phyloP scores from a whole-genome alignment of 2,329 filamentous ascomycete genomes.

The Aspergillus brunneoviolaceus region DNA sequence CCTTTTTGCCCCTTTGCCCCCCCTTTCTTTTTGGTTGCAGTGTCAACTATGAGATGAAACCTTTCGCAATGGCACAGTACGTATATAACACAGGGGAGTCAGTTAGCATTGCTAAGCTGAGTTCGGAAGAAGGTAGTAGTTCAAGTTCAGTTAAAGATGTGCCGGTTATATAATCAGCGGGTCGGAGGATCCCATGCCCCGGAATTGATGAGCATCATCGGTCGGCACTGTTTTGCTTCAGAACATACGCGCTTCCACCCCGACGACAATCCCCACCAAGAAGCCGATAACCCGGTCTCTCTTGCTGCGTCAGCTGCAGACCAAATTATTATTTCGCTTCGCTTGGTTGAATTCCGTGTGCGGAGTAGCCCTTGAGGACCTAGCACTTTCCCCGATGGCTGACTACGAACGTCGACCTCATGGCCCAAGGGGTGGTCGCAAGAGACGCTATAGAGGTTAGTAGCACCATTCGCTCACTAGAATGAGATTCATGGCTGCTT shows the following conservation, averaged over 20 bases:
- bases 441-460: slow-evolving; percentile 76
- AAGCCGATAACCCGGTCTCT: slow-evolving; percentile 7
- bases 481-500: background rate
- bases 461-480: slow-evolving; percentile 2
- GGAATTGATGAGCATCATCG: slow-evolving; percentile 2
- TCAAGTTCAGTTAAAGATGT: background rate
- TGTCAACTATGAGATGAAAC: too few species aligned
- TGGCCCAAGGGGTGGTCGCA: slow-evolving; percentile 58
- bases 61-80: too few species aligned
- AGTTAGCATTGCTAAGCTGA: too few species aligned
- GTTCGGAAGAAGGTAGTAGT: too few species aligned
- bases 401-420: slow-evolving; percentile 58
- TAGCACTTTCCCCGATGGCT: slow-evolving; percentile 43
- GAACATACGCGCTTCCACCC: slow-evolving; percentile 13
- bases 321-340: background rate
- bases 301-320: background rate
- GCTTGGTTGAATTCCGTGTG: background rate
- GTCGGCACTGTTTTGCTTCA: slow-evolving; percentile 18
- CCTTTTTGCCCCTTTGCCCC: too few species aligned
- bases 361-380: background rate
- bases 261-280: slow-evolving; percentile 5
- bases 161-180: slow-evolving; percentile 22
- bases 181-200: slow-evolving; percentile 21
- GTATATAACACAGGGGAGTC: too few species aligned
- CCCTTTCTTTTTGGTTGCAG: too few species aligned